Evolutionary conservation across 139 green algal genomes (phyloP).

Genomic region (Micractinium conductrix): DNA sequence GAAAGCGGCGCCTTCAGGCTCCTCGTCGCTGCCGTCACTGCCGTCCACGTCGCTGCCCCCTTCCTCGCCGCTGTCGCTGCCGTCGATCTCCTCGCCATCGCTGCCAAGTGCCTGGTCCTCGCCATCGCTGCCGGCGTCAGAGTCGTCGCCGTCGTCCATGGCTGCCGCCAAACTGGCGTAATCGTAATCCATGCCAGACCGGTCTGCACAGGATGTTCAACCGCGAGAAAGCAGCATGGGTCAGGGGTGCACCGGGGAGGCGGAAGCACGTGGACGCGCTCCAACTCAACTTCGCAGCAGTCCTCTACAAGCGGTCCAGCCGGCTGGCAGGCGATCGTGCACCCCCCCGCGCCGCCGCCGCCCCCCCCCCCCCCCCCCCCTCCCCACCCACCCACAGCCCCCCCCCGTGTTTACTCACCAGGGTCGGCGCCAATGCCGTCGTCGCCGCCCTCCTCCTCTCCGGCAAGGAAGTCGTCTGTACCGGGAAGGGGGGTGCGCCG

Average conservation of each 20-base stretch:
- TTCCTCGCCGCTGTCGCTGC: no score
- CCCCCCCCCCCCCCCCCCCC: background rate
- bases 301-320: background rate
- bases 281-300: no score
- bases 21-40: background rate
- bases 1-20: background rate
- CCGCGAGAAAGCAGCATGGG: background rate
- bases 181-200: conserved; percentile 47
- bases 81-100: background rate
- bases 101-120: background rate
- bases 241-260: background rate
- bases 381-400: background rate
- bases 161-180: conserved; percentile 65
- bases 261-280: background rate
- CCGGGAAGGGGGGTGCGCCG: background rate
- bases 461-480: conserved; percentile 54
- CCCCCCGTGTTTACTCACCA: background rate
- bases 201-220: conserved; percentile 6
- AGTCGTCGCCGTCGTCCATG: conserved; percentile 48
- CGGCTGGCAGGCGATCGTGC: background rate
- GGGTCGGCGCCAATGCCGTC: conserved; percentile 45
- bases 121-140: background rate
- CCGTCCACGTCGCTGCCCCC: background rate
- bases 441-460: conserved; percentile 56
- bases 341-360: no score